Base-by-base conservation (phyloP, 331 rosid species). In the Acacia pycnantha region DNA sequence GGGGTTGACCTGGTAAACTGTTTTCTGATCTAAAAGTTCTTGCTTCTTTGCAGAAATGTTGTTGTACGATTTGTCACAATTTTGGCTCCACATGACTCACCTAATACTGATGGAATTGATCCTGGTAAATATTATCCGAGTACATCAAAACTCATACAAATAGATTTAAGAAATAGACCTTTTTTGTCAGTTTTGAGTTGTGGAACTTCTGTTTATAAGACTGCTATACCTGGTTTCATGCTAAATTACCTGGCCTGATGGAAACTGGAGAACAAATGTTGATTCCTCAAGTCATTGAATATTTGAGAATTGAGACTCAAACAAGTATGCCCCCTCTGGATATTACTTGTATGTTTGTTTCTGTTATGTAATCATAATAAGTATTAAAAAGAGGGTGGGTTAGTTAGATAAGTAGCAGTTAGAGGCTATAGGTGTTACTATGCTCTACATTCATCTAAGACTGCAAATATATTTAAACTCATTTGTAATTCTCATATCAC, bases 81-180 rank as follows among this genome's bases (percentile, higher is more conserved):
- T 82, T 85, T 93, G 92, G 97, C 98, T 82, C 98, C 97, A 26
- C 85, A 43, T 50, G 97, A 94, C 87, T 94, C 98, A 74, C 98
- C 98, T 71, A 93, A 94, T 82, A 94, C 98, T 12, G 98, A 94
- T 81, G 98, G 98, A 87, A 43, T 94, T 65, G 98, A 94, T 86
- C 98, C 98, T 61, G 98, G 98, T 90, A 81, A 77, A 4, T 81
- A 69, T 74, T 62, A 27, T 54, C 58, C 31, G 24, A 35, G 13
- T 68, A 74, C 37, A 66, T 47, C 81, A 47, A 66, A 18, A 66
- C 58, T 31, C 58, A 8, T 54, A 48, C 81, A 31, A 68, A 74
- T 31, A 15, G 65, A 53, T 67, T 15, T 31, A 24, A 37, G n/a
- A 59, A 41, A 66, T 41, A 68, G n/a, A 43, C 26, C 71, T 68